Evolutionary conservation across 148 eudicot genomes (phyloP).

Genomic region (Rhododendron kiyosumense): DNA sequence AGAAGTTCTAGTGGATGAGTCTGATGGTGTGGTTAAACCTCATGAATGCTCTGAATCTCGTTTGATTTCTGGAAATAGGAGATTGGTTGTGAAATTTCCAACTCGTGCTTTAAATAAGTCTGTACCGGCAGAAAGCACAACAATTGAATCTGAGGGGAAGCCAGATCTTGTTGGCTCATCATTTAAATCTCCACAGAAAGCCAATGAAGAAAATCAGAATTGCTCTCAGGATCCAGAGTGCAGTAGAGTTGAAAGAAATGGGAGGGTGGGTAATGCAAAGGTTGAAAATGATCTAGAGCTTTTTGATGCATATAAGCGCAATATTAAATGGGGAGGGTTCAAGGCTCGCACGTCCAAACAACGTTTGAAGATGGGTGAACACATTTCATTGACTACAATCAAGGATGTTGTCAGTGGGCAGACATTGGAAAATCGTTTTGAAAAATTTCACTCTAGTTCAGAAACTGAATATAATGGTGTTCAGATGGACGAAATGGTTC

Average conservation of each 20-base stretch:
- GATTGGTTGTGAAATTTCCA: constrained; percentile 66
- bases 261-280: constrained; percentile 18
- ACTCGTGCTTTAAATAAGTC: constrained; percentile 43
- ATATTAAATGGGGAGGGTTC: constrained; percentile 77
- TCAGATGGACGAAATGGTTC: constrained; percentile 20
- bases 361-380: constrained; percentile 43
- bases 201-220: constrained; percentile 23
- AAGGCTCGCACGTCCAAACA: constrained; percentile 79
- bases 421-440: constrained; percentile 22
- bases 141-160: constrained; percentile 18
- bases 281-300: constrained; percentile 25
- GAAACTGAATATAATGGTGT: constrained; percentile 18
- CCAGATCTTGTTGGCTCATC: constrained; percentile 49
- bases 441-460: constrained; percentile 10
- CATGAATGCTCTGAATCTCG: constrained; percentile 37
- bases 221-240: constrained; percentile 15
- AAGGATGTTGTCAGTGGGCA: constrained; percentile 20
- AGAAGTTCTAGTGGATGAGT: constrained; percentile 50
- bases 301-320: constrained; percentile 36
- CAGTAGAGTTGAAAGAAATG: constrained; percentile 25
- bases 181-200: constrained; percentile 29
- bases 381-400: constrained; percentile 19
- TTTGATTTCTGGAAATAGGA: constrained; percentile 39
- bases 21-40: constrained; percentile 36
- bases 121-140: constrained; percentile 16